Base-by-base conservation (phyloP, 805 yeast species). In the Lipomyces yamadae region DNA sequence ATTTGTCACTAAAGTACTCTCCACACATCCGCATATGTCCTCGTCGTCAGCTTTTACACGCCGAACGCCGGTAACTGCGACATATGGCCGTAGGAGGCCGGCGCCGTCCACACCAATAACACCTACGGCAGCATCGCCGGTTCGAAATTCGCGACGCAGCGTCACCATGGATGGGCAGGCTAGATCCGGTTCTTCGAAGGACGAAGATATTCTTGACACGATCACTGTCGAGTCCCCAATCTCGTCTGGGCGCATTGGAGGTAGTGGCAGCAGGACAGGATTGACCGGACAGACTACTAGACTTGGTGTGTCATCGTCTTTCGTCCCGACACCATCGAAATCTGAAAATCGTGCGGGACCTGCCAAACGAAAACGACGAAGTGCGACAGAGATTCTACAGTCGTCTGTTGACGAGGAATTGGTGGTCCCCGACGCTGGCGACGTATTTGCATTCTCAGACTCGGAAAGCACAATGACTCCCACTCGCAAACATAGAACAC, bases 71-170 rank as follows among this genome's bases (percentile, higher is more conserved):
- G 33, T 62, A 15, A 58, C 63, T 2, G 39, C 61, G 35, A 65
- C 69, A 1, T 66, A 66, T 54, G 69, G 69, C 48, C 63, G 64
- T n/a, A 58, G 62, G 35, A 39, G 56, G 29, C 58, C 56, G 13
- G 37, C 58, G 10, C 63, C 68, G 2, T 39, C 64, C 10, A 63
- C 69, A 11, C 62, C 66, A 13, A 24, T 29, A n/a, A 56, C 66
- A 29, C 66, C 58, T 24, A 7, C 15, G 13, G 18, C 55, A 13
- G 66, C 69, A 13, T 63, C 69, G 33, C 69, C 69, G 30, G 66
- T 59, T 13, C 60, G 60, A 33, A 64, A 63, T 8, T 8, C 61
- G 18, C 48, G 48, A 29, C 56, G 8, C 10, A 33, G 15, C 34
- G 34, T 53, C 10, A 7, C 4, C 8, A 15, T 53, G 7, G 32